Evolutionary conservation across 805 yeast genomes (phyloP).

Genomic region (Pichia membranifaciens): DNA sequence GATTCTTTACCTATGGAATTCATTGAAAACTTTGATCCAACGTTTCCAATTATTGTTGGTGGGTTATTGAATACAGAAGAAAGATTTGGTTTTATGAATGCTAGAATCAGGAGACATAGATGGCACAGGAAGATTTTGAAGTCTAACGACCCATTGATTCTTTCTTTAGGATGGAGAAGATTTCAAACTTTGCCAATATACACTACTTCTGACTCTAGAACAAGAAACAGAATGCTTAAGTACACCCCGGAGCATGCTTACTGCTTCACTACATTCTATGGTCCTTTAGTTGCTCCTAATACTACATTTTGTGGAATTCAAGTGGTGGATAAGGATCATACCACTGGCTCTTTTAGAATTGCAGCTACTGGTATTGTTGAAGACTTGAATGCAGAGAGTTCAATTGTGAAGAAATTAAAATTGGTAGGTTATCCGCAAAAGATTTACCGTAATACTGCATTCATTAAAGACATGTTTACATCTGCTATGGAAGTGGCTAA

Average conservation of each 20-base stretch:
- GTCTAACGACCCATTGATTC: constrained; percentile 89
- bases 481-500: constrained; percentile 92
- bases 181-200: constrained; percentile 95
- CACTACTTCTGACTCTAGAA: constrained; percentile 95
- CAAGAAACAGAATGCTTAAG: constrained; percentile 95
- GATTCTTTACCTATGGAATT: constrained; percentile 85
- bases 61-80: constrained; percentile 88
- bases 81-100: constrained; percentile 87
- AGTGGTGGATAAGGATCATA: constrained; percentile 72
- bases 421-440: constrained; percentile 93
- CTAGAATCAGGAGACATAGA: constrained; percentile 93
- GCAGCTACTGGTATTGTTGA: constrained; percentile 96
- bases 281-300: constrained; percentile 95
- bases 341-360: constrained; percentile 87
- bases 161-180: constrained; percentile 97
- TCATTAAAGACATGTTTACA: constrained; percentile 92
- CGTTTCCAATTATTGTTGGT: constrained; percentile 81
- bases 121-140: constrained; percentile 97
- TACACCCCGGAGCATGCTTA: constrained; percentile 98
- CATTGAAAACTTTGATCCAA: constrained; percentile 78
- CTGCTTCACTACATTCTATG: constrained; percentile 93
- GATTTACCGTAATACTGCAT: constrained; percentile 92
- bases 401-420: constrained; percentile 92
- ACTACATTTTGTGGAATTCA: constrained; percentile 97
- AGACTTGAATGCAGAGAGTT: constrained; percentile 83